Base-by-base conservation (phyloP, 371 early-diverging fungal species). In the Mucor saturninus region DNA sequence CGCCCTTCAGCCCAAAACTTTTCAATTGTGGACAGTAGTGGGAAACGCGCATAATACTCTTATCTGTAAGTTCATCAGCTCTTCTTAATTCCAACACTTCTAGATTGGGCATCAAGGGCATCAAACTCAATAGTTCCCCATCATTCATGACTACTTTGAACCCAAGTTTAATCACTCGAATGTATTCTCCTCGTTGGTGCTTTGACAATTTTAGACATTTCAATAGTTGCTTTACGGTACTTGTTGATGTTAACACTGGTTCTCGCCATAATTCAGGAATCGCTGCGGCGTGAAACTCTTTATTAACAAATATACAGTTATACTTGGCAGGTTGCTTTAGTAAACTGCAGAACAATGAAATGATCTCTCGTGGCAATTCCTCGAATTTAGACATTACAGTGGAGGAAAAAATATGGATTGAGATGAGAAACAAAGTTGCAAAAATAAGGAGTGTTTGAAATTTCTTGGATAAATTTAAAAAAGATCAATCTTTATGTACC, bases 61-160 rank as follows among this genome's bases (percentile, higher is more conserved):
- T 67, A 45, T 80, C 77, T 7, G 80, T 75, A n/a, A 77, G 39
- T 3, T 56, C 53, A 5, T 67, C 69, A 40, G 77, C 69, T 42
- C 66, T 54, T 13, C 54, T 43, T 50, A 74, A 35, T 14, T 65
- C 62, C 26, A 80, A 52, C 15, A 64, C 67, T 52, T 77, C 80
- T 45, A 80, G 55, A n/a, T 68, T 68, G n/a, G 76, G 77, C 42
- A 68, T 52, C 28, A 64, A 31, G 28, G 39, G 65, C 32, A 75
- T 42, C 38, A 76, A 52, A 31, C 62, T 26, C 37, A 63, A 30
- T 13, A 73, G 43, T 6, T 65, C 71, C 13, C 73, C 76, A 53
- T 80, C 76, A 30, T 50, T 64, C 5, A 69, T 15, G 26, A 28
- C n/a, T 0, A 69, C 49, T 30, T 61, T 54, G 9, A 32, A 55